Conservation (phyloP, 768 basidiomycete species). For the Hygrocybe punicea region DNA sequence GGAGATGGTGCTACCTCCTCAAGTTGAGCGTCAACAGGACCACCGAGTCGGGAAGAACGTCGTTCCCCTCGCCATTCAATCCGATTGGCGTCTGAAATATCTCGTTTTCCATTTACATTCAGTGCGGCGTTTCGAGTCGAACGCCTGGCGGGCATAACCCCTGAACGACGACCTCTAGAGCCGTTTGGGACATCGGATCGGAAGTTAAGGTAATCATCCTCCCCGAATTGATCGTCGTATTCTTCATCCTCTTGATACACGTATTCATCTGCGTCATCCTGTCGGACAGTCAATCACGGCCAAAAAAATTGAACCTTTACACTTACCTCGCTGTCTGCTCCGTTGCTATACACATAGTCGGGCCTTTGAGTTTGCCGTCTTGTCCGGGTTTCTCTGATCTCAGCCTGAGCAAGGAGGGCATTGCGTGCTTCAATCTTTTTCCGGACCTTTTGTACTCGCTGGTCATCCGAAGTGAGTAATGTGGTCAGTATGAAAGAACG, state of each 20-base stretch:
- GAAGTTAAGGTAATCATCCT: constrained; percentile 48
- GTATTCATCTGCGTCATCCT: constrained; percentile 68
- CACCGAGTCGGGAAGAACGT: constrained; percentile 66
- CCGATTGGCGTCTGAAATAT: constrained; percentile 48
- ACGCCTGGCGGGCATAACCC: constrained; percentile 43
- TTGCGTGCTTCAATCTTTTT: constrained; percentile 68
- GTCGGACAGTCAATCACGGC: constrained; percentile 14
- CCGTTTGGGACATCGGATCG: constrained; percentile 44
- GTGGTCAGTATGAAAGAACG: background rate
- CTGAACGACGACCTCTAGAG: constrained; percentile 34
- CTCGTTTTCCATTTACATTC: constrained; percentile 54
- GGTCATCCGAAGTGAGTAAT: constrained; percentile 19
- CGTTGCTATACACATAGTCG: constrained; percentile 77
- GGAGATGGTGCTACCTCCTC: constrained; percentile 46
- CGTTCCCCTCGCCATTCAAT: constrained; percentile 70
- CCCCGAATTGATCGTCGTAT: constrained; percentile 60
- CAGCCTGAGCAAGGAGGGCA: constrained; percentile 65
- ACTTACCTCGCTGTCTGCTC: constrained; percentile 63
- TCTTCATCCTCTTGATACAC: constrained; percentile 60
- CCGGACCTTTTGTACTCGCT: constrained; percentile 71
- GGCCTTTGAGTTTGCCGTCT: constrained; percentile 67
- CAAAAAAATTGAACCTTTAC: background rate
- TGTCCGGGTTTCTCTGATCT: constrained; percentile 76
- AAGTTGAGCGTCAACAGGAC: constrained; percentile 46
- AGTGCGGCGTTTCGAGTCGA: constrained; percentile 50